These are phyloP conservation scores for Pseudocercospora cruenta DNA, from an alignment of 2,329 filamentous ascomycete species.

Conservation along the genomic window DNA sequence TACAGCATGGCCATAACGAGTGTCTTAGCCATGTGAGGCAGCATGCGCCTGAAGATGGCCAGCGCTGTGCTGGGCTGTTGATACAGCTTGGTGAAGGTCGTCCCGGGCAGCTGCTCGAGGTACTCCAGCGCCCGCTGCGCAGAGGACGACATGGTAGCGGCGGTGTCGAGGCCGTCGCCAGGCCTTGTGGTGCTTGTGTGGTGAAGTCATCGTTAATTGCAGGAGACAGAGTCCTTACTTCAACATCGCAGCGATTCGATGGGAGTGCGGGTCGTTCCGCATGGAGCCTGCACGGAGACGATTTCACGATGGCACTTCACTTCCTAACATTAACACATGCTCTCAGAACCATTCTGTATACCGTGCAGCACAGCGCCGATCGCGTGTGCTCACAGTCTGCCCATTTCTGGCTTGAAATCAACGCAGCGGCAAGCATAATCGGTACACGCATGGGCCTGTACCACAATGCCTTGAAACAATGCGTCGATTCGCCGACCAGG, in stretches of 20 bases:
- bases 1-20: slow-evolving; percentile 96
- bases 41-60: slow-evolving; percentile 95
- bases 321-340: not conserved
- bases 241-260: slow-evolving; percentile 11
- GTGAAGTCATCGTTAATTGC: slow-evolving; percentile 21
- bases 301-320: not conserved
- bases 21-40: slow-evolving; percentile 89
- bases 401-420: too few relatives aligned
- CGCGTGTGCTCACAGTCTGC: too few relatives aligned
- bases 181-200: slow-evolving; percentile 16
- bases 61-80: slow-evolving; percentile 93
- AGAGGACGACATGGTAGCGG: slow-evolving; percentile 47
- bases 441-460: too few relatives aligned
- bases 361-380: too few relatives aligned
- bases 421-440: too few relatives aligned
- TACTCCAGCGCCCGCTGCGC: slow-evolving; percentile 77
- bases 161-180: slow-evolving; percentile 19
- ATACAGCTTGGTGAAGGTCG: slow-evolving; percentile 89
- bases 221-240: slow-evolving; percentile 11
- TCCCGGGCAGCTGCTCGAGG: slow-evolving; percentile 86
- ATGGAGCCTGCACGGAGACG: not conserved
- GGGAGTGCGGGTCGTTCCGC: slow-evolving; percentile 4
- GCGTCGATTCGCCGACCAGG: too few relatives aligned
- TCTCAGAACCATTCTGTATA: too few relatives aligned
- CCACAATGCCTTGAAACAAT: too few relatives aligned